phyloP scores from a whole-genome alignment of 768 basidiomycete genomes.

The Tricholoma bakamatsutake region DNA sequence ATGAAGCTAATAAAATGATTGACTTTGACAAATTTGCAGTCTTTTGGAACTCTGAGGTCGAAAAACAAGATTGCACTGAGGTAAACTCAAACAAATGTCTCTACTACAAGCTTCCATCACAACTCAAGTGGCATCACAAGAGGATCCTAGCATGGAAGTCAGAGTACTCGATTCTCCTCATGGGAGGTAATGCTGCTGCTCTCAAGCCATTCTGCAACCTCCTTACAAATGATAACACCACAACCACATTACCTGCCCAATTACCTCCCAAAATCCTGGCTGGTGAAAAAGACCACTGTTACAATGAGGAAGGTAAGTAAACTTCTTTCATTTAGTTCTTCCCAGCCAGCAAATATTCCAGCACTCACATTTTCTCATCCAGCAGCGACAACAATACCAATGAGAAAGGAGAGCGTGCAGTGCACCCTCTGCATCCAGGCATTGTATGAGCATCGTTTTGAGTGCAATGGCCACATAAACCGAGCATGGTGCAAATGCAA shows the following conservation, averaged over 20 bases:
- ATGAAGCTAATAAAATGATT: not conserved
- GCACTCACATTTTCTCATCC: not conserved
- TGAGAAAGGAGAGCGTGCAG: not conserved
- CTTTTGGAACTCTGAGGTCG: not conserved
- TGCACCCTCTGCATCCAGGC: too few relatives aligned
- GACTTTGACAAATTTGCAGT: not conserved
- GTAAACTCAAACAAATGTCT: not conserved
- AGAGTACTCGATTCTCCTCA: not conserved
- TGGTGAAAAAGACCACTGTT: not conserved
- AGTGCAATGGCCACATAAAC: too few relatives aligned
- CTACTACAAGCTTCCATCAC: not conserved
- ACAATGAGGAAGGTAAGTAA: not conserved
- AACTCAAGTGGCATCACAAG: not conserved
- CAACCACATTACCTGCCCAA: not conserved
- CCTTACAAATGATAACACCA: not conserved
- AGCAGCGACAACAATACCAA: not conserved
- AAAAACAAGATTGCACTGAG: not conserved
- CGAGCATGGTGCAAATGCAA: too few relatives aligned
- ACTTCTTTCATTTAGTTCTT: not conserved
- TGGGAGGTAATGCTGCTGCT: not conserved
- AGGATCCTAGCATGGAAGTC: not conserved
- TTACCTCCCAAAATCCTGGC: not conserved
- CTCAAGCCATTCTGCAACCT: not conserved
- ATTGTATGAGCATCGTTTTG: too few relatives aligned
- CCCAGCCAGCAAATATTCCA: not conserved